These are phyloP conservation scores for Claviceps lovelessii DNA, from an alignment of 2,329 filamentous ascomycete species.

Conservation along the genomic window DNA sequence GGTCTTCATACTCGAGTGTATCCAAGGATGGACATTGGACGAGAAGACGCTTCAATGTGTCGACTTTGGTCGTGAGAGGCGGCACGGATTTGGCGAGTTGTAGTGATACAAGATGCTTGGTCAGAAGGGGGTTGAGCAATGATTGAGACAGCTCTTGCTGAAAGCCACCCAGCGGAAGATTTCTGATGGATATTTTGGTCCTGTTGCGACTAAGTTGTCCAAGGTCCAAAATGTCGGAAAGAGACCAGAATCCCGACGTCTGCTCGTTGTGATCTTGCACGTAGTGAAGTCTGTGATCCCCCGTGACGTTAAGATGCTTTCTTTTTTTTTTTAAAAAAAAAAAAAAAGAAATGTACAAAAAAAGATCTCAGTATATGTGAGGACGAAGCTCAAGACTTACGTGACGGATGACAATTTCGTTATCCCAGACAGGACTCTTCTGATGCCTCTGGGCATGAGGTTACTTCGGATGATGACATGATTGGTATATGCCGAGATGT, in stretches of 20 bases:
- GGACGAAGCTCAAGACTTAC: slow-evolving; percentile 14
- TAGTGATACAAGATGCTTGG: slow-evolving; percentile 24
- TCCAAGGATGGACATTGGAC: slow-evolving; percentile 21
- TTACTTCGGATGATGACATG: slow-evolving; percentile 27
- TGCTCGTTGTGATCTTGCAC: slow-evolving; percentile 12
- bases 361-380: neutral
- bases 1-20: slow-evolving; percentile 28
- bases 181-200: neutral
- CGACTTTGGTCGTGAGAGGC: slow-evolving; percentile 24
- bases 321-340: neutral
- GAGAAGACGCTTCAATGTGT: slow-evolving; percentile 29
- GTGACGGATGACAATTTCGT: slow-evolving; percentile 24
- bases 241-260: neutral
- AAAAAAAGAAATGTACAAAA: too few species aligned
- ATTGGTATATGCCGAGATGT: slow-evolving; percentile 24
- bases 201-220: neutral
- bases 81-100: slow-evolving; percentile 25
- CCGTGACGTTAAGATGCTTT: neutral
- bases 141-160: slow-evolving; percentile 10
- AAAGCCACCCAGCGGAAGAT: neutral
- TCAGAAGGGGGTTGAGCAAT: slow-evolving; percentile 25
- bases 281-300: slow-evolving; percentile 24
- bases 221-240: neutral
- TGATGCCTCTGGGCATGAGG: slow-evolving; percentile 23
- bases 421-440: slow-evolving; percentile 21